Conservation (phyloP, 352 stramenopile species). For the Phytophthora pisi region DNA sequence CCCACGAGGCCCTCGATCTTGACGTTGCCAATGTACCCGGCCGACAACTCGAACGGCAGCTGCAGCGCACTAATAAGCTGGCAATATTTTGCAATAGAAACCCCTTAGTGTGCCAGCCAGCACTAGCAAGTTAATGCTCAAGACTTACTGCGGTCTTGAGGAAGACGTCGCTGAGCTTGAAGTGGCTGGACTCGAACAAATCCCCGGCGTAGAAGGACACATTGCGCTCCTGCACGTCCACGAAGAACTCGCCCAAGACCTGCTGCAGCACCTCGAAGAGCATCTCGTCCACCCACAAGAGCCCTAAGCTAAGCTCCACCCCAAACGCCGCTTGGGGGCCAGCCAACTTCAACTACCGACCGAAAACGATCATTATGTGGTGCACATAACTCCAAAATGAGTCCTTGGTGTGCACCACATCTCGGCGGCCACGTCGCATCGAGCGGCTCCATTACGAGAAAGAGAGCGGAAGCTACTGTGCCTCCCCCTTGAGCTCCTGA, state of each 20-base stretch:
- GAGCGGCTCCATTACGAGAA: conserved; percentile 12
- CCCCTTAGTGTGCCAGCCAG: background rate
- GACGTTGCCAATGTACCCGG: conserved; percentile 69
- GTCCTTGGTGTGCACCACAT: conserved; percentile 1
- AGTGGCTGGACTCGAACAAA: conserved; percentile 76
- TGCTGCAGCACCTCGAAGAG: conserved; percentile 61
- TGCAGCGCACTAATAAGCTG: conserved; percentile 72
- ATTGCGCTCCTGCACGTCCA: conserved; percentile 58
- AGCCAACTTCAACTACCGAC: conserved; percentile 15
- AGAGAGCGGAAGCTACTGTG: background rate
- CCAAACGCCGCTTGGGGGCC: background rate
- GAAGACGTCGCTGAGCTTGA: conserved; percentile 66
- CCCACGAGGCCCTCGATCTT: conserved; percentile 68
- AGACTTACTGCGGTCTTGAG: conserved; percentile 57
- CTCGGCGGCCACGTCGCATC: conserved; percentile 17
- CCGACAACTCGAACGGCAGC: conserved; percentile 68
- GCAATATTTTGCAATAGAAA: background rate
- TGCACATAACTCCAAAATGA: background rate
- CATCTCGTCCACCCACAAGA: conserved; percentile 26
- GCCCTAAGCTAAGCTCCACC: conserved; percentile 7
- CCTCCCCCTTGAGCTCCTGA: conserved; percentile 1
- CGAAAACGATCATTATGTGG: conserved; percentile 6
- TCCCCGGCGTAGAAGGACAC: conserved; percentile 75
- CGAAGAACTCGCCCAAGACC: conserved; percentile 71
- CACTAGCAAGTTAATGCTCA: background rate